phyloP scores from a whole-genome alignment of 495 filamentous ascomycete genomes.

The Penicillium nucicola region DNA sequence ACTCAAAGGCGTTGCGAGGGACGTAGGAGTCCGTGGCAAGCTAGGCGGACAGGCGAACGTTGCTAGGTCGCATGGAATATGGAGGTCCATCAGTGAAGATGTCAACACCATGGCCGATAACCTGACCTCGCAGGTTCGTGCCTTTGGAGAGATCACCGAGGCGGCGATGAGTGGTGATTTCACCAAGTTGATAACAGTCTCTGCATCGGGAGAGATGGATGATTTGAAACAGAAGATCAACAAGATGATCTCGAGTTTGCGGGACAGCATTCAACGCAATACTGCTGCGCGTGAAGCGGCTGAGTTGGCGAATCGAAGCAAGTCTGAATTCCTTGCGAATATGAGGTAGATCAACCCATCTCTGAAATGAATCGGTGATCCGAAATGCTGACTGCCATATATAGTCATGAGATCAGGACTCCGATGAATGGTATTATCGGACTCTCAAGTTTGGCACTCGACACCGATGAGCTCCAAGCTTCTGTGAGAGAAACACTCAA shows the following conservation, averaged over 20 bases:
- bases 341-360: conserved; percentile 81
- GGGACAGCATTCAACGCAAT: conserved; percentile 51
- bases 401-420: conserved; percentile 75
- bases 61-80: conserved; percentile 88
- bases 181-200: conserved; percentile 83
- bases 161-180: conserved; percentile 88
- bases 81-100: conserved; percentile 91
- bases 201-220: conserved; percentile 94
- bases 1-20: conserved; percentile 87
- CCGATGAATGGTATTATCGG: conserved; percentile 70
- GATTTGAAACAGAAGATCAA: conserved; percentile 94
- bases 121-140: conserved; percentile 84
- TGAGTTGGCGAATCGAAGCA: conserved; percentile 58
- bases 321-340: conserved; percentile 64
- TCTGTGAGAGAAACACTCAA: conserved; percentile 83
- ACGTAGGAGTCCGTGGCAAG: conserved; percentile 89
- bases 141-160: conserved; percentile 88
- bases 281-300: conserved; percentile 46
- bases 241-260: conserved; percentile 85
- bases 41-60: conserved; percentile 88
- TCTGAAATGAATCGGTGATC: conserved; percentile 55
- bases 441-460: conserved; percentile 71
- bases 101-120: conserved; percentile 79
- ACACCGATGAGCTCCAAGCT: conserved; percentile 67
- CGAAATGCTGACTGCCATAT: conserved; percentile 40